Evolutionary conservation across 257 asterid genomes (phyloP), one percentile per base, ranked within the genome.

Genomic region (Rhazya stricta): DNA sequence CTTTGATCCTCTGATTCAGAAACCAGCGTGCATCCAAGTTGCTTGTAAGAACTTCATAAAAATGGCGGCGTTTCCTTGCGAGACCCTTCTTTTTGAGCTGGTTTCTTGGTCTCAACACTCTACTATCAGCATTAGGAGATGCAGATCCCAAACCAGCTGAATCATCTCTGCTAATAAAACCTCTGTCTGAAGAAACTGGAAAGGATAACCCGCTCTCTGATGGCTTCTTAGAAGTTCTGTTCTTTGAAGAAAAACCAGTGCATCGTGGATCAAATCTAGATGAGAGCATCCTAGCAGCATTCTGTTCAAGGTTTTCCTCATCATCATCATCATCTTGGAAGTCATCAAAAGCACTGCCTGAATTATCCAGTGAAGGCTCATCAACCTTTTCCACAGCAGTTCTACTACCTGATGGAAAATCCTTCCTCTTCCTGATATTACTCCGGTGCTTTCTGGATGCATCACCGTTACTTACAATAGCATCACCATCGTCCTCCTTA

Each of bases 231-330:
- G 94, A 85, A 79, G 87, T 77, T 79, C 77, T 89, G 60, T 74
- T 83, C 76, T 81, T 89, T 3, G 91, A 81, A 53, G 89, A 83
- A 84, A 89, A 92, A 39, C 96, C 93, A 12, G 98, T 95, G 90
- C 97, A 96, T 16, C 88, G 86, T 41, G 99, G 99, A 85, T 96
- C 99, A 82, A 96, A 96, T 79, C 97, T 85, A 80, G 98, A 93
- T 25, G 99, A 96, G 32, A 96, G 93, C 99, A 96, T 96, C 91
- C 97, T 88, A 41, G 98, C 98, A 19, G 99, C 99, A 78, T 93
- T 96, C 78, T 84, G 87, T 85, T 96, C 97, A 21, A 96, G 98
- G 77, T 94, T 94, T 87, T 90, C 98, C 87, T 91, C 97, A 79
- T 94, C 97, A 50, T 95, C 95, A 3, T 90, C 98, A 15, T 92